Conservation (phyloP, 176 grass and related monocot genomes). For the Aegilops umbellulata region DNA sequence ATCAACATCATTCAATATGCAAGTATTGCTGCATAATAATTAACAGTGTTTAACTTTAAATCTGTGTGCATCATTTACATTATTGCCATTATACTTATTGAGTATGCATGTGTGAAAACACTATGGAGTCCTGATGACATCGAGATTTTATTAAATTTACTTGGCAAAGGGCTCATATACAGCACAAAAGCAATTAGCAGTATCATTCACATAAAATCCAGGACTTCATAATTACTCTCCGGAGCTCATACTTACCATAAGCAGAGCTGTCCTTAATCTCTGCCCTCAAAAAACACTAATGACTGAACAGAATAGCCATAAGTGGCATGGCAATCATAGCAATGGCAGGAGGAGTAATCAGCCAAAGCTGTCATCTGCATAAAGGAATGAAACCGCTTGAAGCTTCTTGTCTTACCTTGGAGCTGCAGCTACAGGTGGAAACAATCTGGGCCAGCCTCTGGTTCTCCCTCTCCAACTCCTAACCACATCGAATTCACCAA, state of each 20-base stretch:
- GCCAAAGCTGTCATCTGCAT: not conserved
- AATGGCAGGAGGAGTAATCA: not conserved
- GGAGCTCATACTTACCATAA: not conserved
- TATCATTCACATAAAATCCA: not conserved
- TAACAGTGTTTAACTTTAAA: not conserved
- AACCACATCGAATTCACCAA: not conserved
- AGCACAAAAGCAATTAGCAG: not conserved
- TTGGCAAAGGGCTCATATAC: not conserved
- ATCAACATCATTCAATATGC: conserved; percentile 7
- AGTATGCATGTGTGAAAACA: not conserved
- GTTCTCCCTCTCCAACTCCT: conserved; percentile 87
- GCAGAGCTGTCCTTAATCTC: not conserved
- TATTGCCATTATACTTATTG: not conserved
- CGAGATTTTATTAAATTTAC: not conserved
- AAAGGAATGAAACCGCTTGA: conserved; percentile 1
- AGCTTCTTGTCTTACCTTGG: conserved; percentile 43
- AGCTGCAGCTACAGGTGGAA: conserved; percentile 55
- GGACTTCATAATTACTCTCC: not conserved
- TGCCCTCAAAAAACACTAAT: not conserved
- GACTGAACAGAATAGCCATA: not conserved
- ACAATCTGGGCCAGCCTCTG: conserved; percentile 39
- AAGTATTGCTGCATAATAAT: not conserved
- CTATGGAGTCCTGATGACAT: not conserved
- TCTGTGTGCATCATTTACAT: not conserved
- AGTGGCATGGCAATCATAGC: not conserved